A percentile compares a stretch with the other conserved stretches of the same genome.
These are phyloP conservation scores for Lanzia echinophila DNA, from an alignment of 2,329 filamentous ascomycete genomes.

Conservation along the genomic window DNA sequence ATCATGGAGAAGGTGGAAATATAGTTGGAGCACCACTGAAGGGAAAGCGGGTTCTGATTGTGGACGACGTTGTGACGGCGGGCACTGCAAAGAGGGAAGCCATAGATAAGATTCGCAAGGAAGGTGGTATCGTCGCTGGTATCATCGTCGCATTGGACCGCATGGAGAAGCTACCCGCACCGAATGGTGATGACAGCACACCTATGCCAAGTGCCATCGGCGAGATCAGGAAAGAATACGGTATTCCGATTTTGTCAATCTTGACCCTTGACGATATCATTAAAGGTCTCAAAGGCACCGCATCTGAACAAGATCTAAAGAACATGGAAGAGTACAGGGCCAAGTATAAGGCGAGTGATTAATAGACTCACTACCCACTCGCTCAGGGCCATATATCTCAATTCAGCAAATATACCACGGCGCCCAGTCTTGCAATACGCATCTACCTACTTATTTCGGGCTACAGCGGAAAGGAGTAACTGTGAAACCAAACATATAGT, in stretches of 20 bases:
- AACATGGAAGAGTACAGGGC: slow-evolving; percentile 67
- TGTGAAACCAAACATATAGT: not conserved
- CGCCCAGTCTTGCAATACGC: not conserved
- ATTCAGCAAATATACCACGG: not conserved
- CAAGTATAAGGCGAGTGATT: slow-evolving; percentile 55
- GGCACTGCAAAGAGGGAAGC: slow-evolving; percentile 92
- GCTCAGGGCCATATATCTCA: not conserved
- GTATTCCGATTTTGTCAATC: slow-evolving; percentile 77
- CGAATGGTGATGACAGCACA: slow-evolving; percentile 46
- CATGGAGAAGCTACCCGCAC: slow-evolving; percentile 68
- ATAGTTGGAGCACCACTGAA: slow-evolving; percentile 84
- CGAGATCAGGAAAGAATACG: slow-evolving; percentile 74
- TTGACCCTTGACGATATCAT: slow-evolving; percentile 81
- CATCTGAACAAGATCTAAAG: slow-evolving; percentile 55
- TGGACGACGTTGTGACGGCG: slow-evolving; percentile 95
- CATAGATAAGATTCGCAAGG: slow-evolving; percentile 77
- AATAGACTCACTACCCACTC: slow-evolving; percentile 15
- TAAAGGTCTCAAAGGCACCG: slow-evolving; percentile 55
- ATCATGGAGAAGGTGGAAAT: slow-evolving; percentile 88
- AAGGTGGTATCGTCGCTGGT: slow-evolving; percentile 78
- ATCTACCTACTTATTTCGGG: not conserved
- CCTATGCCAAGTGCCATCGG: slow-evolving; percentile 76
- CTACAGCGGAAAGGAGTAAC: not conserved
- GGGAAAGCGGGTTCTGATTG: slow-evolving; percentile 79
- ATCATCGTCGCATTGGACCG: slow-evolving; percentile 86